phyloP scores from a whole-genome alignment of 2,329 filamentous ascomycete genomes.

The Diplocarpon rosae region DNA sequence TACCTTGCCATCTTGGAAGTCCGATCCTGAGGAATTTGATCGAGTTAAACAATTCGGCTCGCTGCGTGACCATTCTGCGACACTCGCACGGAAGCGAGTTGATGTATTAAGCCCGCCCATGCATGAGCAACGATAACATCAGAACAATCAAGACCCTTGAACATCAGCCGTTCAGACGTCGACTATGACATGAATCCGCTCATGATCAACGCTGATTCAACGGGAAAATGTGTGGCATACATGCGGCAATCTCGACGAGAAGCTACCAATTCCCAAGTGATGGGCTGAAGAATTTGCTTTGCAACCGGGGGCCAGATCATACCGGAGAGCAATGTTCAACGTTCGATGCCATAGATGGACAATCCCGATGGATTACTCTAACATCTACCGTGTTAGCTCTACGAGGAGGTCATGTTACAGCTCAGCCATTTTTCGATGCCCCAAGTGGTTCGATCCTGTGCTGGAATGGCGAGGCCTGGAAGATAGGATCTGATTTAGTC shows the following conservation, averaged over 20 bases:
- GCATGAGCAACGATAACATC: no score
- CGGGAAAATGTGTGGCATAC: constrained; percentile 48
- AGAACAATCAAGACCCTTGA: no score
- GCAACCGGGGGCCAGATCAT: constrained; percentile 50
- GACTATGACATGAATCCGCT: background rate
- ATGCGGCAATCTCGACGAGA: constrained; percentile 36
- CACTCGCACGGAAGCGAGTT: background rate
- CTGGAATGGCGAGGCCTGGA: constrained; percentile 98
- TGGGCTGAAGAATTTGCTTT: constrained; percentile 35
- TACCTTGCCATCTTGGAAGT: constrained; percentile 1
- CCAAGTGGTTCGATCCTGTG: constrained; percentile 58
- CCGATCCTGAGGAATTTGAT: background rate
- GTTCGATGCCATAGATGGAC: constrained; percentile 21
- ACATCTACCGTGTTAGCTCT: constrained; percentile 82
- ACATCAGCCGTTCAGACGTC: no score
- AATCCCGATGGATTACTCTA: constrained; percentile 44
- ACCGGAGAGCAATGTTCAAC: constrained; percentile 33
- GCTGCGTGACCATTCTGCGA: background rate
- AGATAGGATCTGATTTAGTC: constrained; percentile 46
- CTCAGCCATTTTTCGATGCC: constrained; percentile 59
- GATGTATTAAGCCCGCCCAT: no score
- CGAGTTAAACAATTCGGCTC: background rate
- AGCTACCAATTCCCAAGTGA: constrained; percentile 24
- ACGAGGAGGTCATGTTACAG: constrained; percentile 59
- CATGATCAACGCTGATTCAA: background rate